phyloP scores from a whole-genome alignment of 2,329 filamentous ascomycete species.

The Pseudogymnoascus verrucosus region DNA sequence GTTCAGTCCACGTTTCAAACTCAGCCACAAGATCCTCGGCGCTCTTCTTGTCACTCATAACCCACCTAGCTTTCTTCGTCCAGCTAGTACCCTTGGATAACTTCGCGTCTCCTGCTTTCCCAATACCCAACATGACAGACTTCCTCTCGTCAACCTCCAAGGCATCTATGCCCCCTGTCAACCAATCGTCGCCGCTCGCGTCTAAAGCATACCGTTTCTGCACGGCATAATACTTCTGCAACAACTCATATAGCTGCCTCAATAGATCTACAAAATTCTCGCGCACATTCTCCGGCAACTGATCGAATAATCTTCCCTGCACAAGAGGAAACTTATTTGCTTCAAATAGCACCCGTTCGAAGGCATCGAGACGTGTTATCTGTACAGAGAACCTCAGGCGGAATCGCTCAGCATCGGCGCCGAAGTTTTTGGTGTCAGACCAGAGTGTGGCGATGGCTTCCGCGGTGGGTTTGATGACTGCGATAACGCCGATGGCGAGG shows the following conservation, averaged over 20 bases:
- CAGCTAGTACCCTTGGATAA: not conserved
- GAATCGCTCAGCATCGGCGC: not conserved
- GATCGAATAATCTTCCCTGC: not conserved
- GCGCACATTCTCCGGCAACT: not conserved
- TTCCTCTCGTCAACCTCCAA: not conserved
- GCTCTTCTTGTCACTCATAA: not conserved
- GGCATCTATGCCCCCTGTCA: not conserved
- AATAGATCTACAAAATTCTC: conserved; percentile 3
- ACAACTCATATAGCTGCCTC: conserved; percentile 2
- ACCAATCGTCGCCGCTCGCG: not conserved
- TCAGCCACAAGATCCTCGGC: not conserved
- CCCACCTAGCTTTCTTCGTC: not conserved
- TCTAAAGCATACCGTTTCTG: not conserved
- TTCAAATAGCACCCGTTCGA: not conserved
- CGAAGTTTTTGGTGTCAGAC: not conserved
- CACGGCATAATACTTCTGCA: not conserved
- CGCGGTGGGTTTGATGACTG: not conserved
- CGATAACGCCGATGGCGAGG: not conserved
- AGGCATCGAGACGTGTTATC: not conserved
- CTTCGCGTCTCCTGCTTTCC: not conserved
- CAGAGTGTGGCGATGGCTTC: not conserved
- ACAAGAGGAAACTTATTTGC: not conserved
- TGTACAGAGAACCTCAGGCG: not conserved
- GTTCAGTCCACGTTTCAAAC: not conserved
- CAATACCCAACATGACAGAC: not conserved